These are phyloP conservation scores for Suhomyces ambrosiae DNA, from an alignment of 1,139 yeast genomes.

Conservation along the genomic window DNA sequence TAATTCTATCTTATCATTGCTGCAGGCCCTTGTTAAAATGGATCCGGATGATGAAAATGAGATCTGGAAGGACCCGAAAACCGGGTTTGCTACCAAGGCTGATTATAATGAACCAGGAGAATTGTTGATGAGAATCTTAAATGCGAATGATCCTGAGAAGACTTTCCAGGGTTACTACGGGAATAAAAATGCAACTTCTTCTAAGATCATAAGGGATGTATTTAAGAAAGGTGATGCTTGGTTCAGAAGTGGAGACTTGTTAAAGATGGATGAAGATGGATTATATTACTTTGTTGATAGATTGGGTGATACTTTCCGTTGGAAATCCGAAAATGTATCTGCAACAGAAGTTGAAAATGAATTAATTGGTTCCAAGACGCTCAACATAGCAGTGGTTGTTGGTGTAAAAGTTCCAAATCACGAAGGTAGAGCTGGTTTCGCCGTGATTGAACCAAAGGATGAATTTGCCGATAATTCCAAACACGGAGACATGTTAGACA, in stretches of 20 bases:
- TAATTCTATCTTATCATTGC: slow-evolving; percentile 53
- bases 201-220: slow-evolving; percentile 73
- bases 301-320: slow-evolving; percentile 92
- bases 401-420: slow-evolving; percentile 86
- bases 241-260: slow-evolving; percentile 86
- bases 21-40: slow-evolving; percentile 68
- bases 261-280: slow-evolving; percentile 68
- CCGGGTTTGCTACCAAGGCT: slow-evolving; percentile 56
- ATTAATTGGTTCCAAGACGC: slow-evolving; percentile 53
- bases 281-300: slow-evolving; percentile 86
- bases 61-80: slow-evolving; percentile 67
- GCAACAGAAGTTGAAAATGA: slow-evolving; percentile 91
- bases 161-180: slow-evolving; percentile 91
- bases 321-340: slow-evolving; percentile 96
- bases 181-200: slow-evolving; percentile 74
- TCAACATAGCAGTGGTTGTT: slow-evolving; percentile 79
- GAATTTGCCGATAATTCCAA: slow-evolving; percentile 26
- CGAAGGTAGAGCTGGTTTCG: slow-evolving; percentile 95
- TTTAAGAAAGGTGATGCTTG: slow-evolving; percentile 89
- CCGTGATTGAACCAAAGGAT: slow-evolving; percentile 63
- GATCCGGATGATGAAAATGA: slow-evolving; percentile 80
- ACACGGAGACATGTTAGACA: slow-evolving; percentile 33
- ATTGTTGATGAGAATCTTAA: slow-evolving; percentile 71
- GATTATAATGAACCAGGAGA: slow-evolving; percentile 76
- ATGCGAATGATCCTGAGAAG: slow-evolving; percentile 63